Evolutionary conservation across 1,284 basidiomycete species (phyloP), one percentile per base, ranked within the genome.

Genomic region (Pascua guehoae): DNA sequence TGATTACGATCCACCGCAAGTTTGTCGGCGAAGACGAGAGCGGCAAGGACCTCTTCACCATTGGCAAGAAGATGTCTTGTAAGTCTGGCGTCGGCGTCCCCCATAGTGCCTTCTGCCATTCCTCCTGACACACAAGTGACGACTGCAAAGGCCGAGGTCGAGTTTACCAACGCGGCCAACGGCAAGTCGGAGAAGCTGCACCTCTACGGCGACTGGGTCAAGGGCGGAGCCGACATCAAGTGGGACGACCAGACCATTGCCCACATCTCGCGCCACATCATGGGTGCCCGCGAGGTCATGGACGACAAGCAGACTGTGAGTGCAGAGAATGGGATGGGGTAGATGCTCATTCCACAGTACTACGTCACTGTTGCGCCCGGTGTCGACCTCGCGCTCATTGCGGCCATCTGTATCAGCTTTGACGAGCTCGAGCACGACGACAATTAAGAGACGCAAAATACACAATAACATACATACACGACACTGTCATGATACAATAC

Each of bases 391-490:
- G 66, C 74, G 5, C 65, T 79, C 37, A 73, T 79, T 17, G 70
- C 76, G 2, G 79, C 77, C 4, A 62, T 79, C 24, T 77, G 77
- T 56, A 73, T 80, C 49, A 76, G 75, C 49, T 70, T 79, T 54
- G 77, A 79, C 58, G 78, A 79, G 64, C 62, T 59, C n/a, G 64
- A 68, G 62, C 68, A 73, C 54, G 70, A 72, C 47, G 32, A 60
- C 12, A 64, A 66, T 32, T 32, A 32, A 7, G 24, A 32, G 7
- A 7, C 24, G 4, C n/a, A n/a, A n/a, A 32, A 32, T 32, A 7
- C 3, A 32, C 24, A 32, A 32, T 7, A 32, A 32, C 7, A 32
- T 32, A 32, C 24, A 32, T 32, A 32, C 24, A 32, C 24, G 24
- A 32, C 24, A 32, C 7, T 32, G 24, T 32, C 3, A 32, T 32